Base-by-base conservation (phyloP, 306 rosid species). In the Sechiopsis laciniata region DNA sequence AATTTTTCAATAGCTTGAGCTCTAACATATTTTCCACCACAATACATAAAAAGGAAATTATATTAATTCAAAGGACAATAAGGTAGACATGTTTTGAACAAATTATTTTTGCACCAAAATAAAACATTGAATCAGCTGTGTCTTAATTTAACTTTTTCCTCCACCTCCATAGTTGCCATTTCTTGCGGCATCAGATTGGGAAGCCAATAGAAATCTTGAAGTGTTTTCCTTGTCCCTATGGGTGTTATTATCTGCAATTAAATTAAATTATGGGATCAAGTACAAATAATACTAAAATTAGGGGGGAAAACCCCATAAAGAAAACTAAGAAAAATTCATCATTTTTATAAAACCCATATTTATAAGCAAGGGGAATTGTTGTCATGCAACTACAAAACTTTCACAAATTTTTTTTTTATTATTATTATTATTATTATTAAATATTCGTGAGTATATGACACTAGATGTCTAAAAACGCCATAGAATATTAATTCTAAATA, bases 131-230 rank as follows among this genome's bases (percentile, higher is more conserved):
- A 63, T 62, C 0, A 29, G 15, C 52, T 63, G 69, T 37, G 8
- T 6, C 7, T 63, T 9, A 42, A 35, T 3, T 66, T 11, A 66
- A 66, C 72, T 66, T 10, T 29, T 4, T 0, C 29, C 26, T n/a
- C 26, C 22, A n/a, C 55, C 55, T 66, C 72, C 55, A 66, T 66
- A 66, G 17, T 66, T 45, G 10, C 72, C 72, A 4, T 1, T 66
- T 45, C 72, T 66, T 42, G 72, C 55, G 10, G 10, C 29, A 19
- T 66, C 72, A 45, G 29, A 19, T 66, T 66, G 72, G 10, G 72
- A 46, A 11, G 1, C 9, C 21, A 20, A 16, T 17, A 20, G 12
- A 21, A 8, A 17, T 67, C 72, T 67, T 67, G 72, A 67, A 7
- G 7, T 21, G 0, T 45, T 20, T 17, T 11, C 17, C 35, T 11